These are phyloP conservation scores for Botrytis sinoallii DNA, from an alignment of 2,329 filamentous ascomycete genomes.

Conservation along the genomic window DNA sequence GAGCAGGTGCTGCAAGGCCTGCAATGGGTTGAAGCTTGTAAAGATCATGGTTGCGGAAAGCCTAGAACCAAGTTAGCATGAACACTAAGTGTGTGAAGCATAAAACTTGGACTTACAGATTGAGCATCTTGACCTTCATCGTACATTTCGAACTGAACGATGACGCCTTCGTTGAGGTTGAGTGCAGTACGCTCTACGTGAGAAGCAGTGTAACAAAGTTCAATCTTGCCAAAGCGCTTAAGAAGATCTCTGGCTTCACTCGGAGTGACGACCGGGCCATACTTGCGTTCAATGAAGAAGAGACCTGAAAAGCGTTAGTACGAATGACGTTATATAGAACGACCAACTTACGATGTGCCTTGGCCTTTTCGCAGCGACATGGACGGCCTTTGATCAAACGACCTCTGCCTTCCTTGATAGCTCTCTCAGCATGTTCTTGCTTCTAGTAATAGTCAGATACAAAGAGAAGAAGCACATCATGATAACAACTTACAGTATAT, in stretches of 20 bases:
- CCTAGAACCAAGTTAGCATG: conserved; percentile 26
- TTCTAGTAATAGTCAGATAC: conserved; percentile 42
- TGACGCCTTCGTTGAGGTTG: conserved; percentile 39
- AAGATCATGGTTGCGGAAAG: conserved; percentile 33
- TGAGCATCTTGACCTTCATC: conserved; percentile 50
- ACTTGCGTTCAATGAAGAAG: conserved; percentile 47
- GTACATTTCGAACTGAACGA: conserved; percentile 51
- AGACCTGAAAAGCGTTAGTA: conserved; percentile 42
- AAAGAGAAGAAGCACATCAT: background rate
- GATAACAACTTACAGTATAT: conserved; percentile 51
- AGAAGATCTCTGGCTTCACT: conserved; percentile 48
- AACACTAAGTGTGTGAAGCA: background rate
- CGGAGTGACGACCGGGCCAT: conserved; percentile 41
- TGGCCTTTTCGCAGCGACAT: conserved; percentile 58
- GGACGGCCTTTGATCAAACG: conserved; percentile 52
- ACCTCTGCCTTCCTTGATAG: conserved; percentile 48
- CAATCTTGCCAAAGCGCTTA: conserved; percentile 45
- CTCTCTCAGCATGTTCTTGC: conserved; percentile 48
- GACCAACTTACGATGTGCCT: conserved; percentile 52
- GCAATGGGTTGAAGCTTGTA: conserved; percentile 40
- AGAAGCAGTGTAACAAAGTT: conserved; percentile 28
- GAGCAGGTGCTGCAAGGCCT: conserved; percentile 30
- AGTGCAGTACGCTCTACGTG: conserved; percentile 31
- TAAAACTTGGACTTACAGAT: conserved; percentile 41
- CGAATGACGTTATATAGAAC: background rate